A percentile compares a stretch with the other conserved stretches of the same genome.
Conservation (phyloP, 1,284 basidiomycete genomes). For the Austroboletus novae-zelandiae region DNA sequence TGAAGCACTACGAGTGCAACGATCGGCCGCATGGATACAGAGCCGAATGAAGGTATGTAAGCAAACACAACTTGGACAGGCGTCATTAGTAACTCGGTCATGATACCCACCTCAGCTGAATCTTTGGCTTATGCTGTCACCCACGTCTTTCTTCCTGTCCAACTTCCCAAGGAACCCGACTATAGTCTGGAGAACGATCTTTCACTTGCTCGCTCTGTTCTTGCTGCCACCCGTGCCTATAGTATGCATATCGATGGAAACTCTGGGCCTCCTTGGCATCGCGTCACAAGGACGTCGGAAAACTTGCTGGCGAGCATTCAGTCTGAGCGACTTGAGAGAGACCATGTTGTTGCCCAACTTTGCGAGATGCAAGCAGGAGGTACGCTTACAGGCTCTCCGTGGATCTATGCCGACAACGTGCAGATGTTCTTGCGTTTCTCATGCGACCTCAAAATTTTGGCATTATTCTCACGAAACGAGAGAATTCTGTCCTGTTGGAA, state of each 20-base stretch:
- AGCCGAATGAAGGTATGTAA: no score
- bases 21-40: not conserved
- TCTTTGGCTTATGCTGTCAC: no score
- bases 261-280: not conserved
- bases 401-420: not conserved
- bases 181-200: not conserved
- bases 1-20: not conserved
- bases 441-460: not conserved
- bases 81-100: no score
- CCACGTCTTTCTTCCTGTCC: not conserved
- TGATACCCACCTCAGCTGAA: no score
- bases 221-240: conserved; percentile 3
- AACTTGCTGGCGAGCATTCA: not conserved
- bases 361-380: no score
- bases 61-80: no score
- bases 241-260: not conserved
- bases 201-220: no score
- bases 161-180: no score
- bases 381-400: no score
- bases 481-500: not conserved
- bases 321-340: not conserved
- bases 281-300: conserved; percentile 2
- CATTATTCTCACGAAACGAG: not conserved
- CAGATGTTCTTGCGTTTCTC: not conserved
- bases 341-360: not conserved